These are phyloP conservation scores for Euphrasia confusa DNA, from an alignment of 257 asterid genomes.

Conservation along the genomic window DNA sequence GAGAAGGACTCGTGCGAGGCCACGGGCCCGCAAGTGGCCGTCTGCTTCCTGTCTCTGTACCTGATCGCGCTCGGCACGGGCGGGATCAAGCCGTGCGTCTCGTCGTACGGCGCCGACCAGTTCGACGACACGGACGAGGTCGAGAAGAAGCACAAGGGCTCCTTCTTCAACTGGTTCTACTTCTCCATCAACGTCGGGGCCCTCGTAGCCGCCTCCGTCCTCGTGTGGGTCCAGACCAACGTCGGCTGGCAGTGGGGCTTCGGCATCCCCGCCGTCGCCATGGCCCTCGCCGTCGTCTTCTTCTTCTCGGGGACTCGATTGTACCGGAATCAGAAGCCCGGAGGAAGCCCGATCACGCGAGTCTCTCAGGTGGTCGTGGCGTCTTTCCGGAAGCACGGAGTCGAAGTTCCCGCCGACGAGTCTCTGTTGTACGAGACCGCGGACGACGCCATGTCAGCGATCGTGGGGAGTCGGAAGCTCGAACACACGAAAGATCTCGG, in stretches of 20 bases:
- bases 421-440: constrained; percentile 21
- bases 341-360: constrained; percentile 69
- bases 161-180: constrained; percentile 71
- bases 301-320: constrained; percentile 69
- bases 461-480: constrained; percentile 31
- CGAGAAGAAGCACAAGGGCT: constrained; percentile 35
- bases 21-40: constrained; percentile 38
- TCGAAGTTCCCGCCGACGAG: constrained; percentile 22
- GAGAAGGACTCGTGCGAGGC: constrained; percentile 40
- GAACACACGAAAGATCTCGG: constrained; percentile 24
- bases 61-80: constrained; percentile 72
- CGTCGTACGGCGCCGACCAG: constrained; percentile 32
- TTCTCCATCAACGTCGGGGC: constrained; percentile 43
- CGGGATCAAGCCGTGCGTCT: constrained; percentile 60
- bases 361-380: constrained; percentile 42
- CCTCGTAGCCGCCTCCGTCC: constrained; percentile 26
- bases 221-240: constrained; percentile 26
- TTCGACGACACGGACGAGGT: constrained; percentile 28
- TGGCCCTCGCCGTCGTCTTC: constrained; percentile 36
- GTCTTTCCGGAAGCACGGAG: constrained; percentile 23
- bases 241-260: constrained; percentile 35
- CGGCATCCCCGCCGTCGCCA: constrained; percentile 28
- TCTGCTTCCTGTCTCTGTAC: constrained; percentile 55
- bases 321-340: constrained; percentile 63
- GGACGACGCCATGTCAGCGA: constrained; percentile 22